Evolutionary conservation across 108 stramenopile species (phyloP).

Genomic region (Chaetoceros tenuissimus): DNA sequence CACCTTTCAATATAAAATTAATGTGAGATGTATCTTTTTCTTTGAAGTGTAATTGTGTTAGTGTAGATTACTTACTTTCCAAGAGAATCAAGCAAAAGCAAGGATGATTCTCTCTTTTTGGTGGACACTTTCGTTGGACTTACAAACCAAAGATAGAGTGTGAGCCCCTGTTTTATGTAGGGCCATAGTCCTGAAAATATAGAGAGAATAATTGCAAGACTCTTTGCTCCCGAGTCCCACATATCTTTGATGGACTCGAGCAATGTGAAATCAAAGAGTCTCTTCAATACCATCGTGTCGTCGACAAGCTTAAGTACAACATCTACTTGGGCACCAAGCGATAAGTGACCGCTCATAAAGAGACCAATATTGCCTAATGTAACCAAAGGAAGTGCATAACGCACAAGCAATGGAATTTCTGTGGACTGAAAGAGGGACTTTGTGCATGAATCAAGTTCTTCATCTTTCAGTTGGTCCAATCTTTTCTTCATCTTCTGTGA

Average conservation of each 20-base stretch:
- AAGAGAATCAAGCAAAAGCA: constrained; percentile 64
- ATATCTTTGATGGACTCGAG: constrained; percentile 54
- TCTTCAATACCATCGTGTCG: constrained; percentile 32
- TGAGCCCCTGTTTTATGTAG: constrained; percentile 65
- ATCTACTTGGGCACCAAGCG: constrained; percentile 55
- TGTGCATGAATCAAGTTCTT: constrained; percentile 32
- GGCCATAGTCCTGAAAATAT: constrained; percentile 78
- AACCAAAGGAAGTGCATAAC: constrained; percentile 44
- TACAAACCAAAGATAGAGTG: constrained; percentile 58
- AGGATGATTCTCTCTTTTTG: constrained; percentile 38
- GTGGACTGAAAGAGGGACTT: constrained; percentile 35
- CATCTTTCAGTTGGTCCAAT: constrained; percentile 15
- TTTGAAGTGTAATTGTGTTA: neutral
- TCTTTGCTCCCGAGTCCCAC: constrained; percentile 55
- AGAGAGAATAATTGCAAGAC: constrained; percentile 52
- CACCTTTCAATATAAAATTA: constrained; percentile 8
- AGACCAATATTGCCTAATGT: constrained; percentile 63
- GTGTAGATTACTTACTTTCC: constrained; percentile 35
- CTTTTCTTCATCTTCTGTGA: too few relatives aligned
- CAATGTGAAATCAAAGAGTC: constrained; percentile 65
- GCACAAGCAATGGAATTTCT: constrained; percentile 36
- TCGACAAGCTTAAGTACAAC: constrained; percentile 48
- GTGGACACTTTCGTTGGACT: constrained; percentile 35
- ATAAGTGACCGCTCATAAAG: constrained; percentile 66
- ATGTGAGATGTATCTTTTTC: neutral